Evolutionary conservation across 768 basidiomycete species (phyloP).

Genomic region (Neoboletus brunneissimus): DNA sequence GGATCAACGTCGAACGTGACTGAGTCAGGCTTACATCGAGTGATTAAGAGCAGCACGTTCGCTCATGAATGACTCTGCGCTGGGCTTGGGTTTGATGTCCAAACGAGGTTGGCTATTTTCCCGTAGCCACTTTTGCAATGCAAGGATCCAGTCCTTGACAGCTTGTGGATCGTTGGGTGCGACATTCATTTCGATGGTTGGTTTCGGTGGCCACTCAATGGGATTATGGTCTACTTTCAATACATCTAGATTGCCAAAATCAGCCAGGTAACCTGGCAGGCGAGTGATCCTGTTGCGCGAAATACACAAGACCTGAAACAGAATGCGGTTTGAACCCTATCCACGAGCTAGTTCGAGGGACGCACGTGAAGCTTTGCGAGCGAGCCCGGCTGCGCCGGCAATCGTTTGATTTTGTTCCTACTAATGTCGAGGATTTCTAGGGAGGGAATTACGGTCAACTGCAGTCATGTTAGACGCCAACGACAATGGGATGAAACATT

Average conservation of each 20-base stretch:
- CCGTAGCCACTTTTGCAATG: conserved; percentile 76
- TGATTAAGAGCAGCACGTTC: conserved; percentile 40
- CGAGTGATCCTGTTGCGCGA: conserved; percentile 80
- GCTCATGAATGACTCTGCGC: conserved; percentile 49
- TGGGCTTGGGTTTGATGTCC: conserved; percentile 34
- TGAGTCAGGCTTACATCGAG: conserved; percentile 24
- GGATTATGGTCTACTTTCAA: conserved; percentile 91
- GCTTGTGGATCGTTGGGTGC: conserved; percentile 45
- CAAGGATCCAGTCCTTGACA: conserved; percentile 69
- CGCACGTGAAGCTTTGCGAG: conserved; percentile 72
- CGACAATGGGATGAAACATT: conserved; percentile 1
- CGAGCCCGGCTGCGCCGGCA: conserved; percentile 79
- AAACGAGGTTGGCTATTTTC: conserved; percentile 38
- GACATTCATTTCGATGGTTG: conserved; percentile 45
- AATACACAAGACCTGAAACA: conserved; percentile 73
- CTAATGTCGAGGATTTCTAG: conserved; percentile 95
- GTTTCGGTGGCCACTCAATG: conserved; percentile 84
- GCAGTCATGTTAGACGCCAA: conserved; percentile 9
- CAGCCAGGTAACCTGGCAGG: conserved; percentile 74
- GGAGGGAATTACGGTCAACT: conserved; percentile 83
- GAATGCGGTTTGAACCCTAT: not conserved
- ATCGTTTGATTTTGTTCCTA: conserved; percentile 79
- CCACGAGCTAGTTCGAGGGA: conserved; percentile 1
- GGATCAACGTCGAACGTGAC: not conserved
- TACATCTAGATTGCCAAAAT: conserved; percentile 70